Percentiles rank a stretch among this genome's conserved stretches.
These are phyloP conservation scores for Saccharum spontaneum DNA, from an alignment of 176 grass and related monocot genomes.

Conservation along the genomic window DNA sequence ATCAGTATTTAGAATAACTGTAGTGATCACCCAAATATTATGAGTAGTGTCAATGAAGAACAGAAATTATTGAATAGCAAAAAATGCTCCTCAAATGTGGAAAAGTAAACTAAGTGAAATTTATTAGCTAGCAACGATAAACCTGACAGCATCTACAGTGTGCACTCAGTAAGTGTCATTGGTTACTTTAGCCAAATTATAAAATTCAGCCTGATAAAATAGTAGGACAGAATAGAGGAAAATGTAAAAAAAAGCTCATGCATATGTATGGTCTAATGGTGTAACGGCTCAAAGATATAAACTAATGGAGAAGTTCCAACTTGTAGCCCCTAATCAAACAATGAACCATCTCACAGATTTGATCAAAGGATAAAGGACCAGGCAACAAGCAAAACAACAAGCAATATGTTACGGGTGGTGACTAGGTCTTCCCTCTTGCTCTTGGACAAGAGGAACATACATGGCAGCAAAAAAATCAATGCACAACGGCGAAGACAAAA, in stretches of 20 bases:
- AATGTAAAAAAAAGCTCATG: background rate
- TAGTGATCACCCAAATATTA: background rate
- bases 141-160: background rate
- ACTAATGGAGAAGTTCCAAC: background rate
- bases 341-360: slow-evolving; percentile 7
- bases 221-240: background rate
- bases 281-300: background rate
- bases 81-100: background rate
- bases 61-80: background rate
- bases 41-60: slow-evolving; percentile 3
- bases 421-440: background rate
- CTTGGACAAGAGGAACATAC: background rate
- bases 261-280: background rate
- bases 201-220: background rate
- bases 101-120: background rate
- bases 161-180: background rate
- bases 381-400: background rate
- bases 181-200: background rate
- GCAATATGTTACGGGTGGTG: background rate
- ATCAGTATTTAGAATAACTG: background rate
- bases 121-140: background rate
- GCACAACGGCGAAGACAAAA: background rate
- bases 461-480: background rate
- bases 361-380: background rate
- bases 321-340: background rate